These are phyloP conservation scores for Aspergillus olivimuriae DNA, from an alignment of 495 filamentous ascomycete species.

Conservation along the genomic window DNA sequence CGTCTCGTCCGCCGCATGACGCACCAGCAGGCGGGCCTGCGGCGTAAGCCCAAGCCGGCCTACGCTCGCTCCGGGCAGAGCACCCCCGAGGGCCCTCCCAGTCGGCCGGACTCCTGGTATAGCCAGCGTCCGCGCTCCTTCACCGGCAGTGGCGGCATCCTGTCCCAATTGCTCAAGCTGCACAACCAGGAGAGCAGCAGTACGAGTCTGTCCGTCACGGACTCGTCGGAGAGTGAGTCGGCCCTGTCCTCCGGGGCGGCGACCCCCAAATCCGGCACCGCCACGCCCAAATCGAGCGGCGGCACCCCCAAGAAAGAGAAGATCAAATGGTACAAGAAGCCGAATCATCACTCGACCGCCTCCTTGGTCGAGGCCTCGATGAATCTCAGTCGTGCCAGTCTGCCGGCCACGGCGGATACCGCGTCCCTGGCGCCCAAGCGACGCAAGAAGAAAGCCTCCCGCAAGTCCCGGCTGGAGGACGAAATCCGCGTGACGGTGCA, in stretches of 20 bases:
- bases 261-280: constrained; percentile 28
- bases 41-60: constrained; percentile 27
- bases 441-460: constrained; percentile 24
- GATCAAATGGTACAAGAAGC: constrained; percentile 62
- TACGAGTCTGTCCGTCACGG: constrained; percentile 30
- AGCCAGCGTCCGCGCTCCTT: constrained; percentile 13
- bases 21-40: constrained; percentile 23
- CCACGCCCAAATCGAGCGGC: too few species aligned
- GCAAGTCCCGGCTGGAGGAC: constrained; percentile 54
- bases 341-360: constrained; percentile 35
- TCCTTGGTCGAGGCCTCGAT: constrained; percentile 42
- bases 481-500: constrained; percentile 72
- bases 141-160: constrained; percentile 30
- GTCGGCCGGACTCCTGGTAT: constrained; percentile 28
- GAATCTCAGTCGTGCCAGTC: constrained; percentile 36
- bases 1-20: constrained; percentile 39
- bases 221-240: constrained; percentile 37
- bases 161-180: constrained; percentile 35
- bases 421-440: constrained; percentile 24
- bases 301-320: constrained; percentile 51
- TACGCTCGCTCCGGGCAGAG: constrained; percentile 34
- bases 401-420: constrained; percentile 26
- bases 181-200: constrained; percentile 25
- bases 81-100: constrained; percentile 27
- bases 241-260: constrained; percentile 29